These are phyloP conservation scores for Hanseniaspora occidentalis DNA, from an alignment of 805 yeast genomes.

Conservation along the genomic window DNA sequence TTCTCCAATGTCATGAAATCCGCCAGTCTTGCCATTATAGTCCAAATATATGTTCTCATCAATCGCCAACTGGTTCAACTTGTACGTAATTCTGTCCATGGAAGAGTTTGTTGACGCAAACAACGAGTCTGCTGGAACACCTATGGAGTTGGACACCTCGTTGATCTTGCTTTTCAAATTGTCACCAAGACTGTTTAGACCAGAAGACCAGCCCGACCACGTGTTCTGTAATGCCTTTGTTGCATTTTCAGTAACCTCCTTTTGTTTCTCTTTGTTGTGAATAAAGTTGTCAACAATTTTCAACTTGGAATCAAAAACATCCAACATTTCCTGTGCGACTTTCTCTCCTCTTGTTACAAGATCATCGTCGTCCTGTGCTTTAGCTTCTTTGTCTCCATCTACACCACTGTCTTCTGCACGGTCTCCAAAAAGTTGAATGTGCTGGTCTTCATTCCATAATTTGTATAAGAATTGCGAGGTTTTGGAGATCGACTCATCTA, in stretches of 20 bases:
- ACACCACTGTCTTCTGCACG: neutral
- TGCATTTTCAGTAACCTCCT: neutral
- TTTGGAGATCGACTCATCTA: slow-evolving; percentile 26
- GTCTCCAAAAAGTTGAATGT: neutral
- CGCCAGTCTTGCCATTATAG: slow-evolving; percentile 32
- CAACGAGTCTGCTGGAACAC: neutral
- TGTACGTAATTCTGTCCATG: slow-evolving; percentile 47
- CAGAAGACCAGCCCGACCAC: neutral
- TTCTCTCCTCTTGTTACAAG: neutral
- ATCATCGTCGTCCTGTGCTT: no score
- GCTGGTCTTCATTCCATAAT: slow-evolving; percentile 1
- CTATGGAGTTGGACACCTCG: neutral
- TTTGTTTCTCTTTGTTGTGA: neutral
- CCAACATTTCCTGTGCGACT: neutral
- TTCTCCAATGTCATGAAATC: slow-evolving; percentile 35
- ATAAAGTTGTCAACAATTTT: slow-evolving; percentile 10
- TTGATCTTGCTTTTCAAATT: neutral
- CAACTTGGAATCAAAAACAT: slow-evolving; percentile 5
- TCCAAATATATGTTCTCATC: slow-evolving; percentile 33
- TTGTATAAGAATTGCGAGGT: slow-evolving; percentile 10
- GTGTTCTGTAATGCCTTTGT: neutral
- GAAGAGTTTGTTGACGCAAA: no score
- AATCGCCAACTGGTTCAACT: slow-evolving; percentile 41
- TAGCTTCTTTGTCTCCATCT: no score
- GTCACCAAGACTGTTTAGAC: neutral